phyloP scores from a whole-genome alignment of 2,329 filamentous ascomycete species.

The Exophiala sideris region DNA sequence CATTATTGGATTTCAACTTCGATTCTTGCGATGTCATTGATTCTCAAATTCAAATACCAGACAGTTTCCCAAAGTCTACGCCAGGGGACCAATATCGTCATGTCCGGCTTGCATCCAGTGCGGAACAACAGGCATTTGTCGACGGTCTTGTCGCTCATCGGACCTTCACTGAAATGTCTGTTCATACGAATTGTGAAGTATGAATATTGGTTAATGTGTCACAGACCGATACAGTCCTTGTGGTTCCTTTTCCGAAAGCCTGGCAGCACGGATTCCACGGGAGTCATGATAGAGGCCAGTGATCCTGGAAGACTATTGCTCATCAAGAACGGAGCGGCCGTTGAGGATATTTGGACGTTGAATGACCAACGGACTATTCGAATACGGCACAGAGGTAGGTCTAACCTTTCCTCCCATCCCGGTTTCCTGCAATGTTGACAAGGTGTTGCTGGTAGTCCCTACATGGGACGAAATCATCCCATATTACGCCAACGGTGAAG shows the following conservation, averaged over 20 bases:
- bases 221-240: constrained; percentile 5
- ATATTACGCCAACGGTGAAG: constrained; percentile 4
- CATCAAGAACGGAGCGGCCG: constrained; percentile 8
- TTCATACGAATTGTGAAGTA: neutral
- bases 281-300: constrained; percentile 6
- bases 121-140: constrained; percentile 8
- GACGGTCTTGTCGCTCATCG: neutral
- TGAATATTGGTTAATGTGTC: neutral
- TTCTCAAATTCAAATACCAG: neutral
- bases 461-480: constrained; percentile 13
- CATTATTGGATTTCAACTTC: constrained; percentile 2
- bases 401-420: neutral
- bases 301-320: constrained; percentile 8
- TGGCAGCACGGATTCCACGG: neutral
- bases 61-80: constrained; percentile 3
- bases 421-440: neutral
- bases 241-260: constrained; percentile 5
- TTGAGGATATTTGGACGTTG: constrained; percentile 12
- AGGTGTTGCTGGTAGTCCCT: neutral
- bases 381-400: constrained; percentile 7
- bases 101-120: constrained; percentile 6
- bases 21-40: constrained; percentile 2
- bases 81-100: constrained; percentile 12
- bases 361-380: constrained; percentile 11
- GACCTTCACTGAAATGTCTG: constrained; percentile 5